phyloP scores from a whole-genome alignment of 495 filamentous ascomycete species.

The Usnea hakonensis region DNA sequence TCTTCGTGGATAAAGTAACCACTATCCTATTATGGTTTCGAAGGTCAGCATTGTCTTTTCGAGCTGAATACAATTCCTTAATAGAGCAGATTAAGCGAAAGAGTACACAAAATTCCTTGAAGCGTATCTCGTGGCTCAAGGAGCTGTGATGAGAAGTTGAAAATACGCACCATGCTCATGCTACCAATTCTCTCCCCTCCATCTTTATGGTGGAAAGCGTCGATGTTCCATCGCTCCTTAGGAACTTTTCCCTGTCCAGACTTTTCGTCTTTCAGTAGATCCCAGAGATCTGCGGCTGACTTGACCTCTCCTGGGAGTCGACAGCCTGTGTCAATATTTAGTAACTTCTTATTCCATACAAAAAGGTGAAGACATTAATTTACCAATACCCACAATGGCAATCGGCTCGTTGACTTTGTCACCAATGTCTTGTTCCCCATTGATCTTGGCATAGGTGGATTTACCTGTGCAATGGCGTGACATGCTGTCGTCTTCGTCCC shows the following conservation, averaged over 20 bases:
- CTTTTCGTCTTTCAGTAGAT: background rate
- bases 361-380: background rate
- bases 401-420: slow-evolving; percentile 1
- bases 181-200: background rate
- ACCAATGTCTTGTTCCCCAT: too few relatives aligned
- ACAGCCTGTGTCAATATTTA: background rate
- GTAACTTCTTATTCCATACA: background rate
- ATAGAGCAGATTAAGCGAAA: too few relatives aligned
- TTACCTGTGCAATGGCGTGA: too few relatives aligned
- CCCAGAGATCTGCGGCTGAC: background rate
- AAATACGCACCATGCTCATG: background rate
- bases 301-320: background rate
- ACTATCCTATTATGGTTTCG: too few relatives aligned
- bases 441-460: too few relatives aligned
- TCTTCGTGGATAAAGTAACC: slow-evolving; percentile 1
- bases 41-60: too few relatives aligned
- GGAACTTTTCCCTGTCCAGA: too few relatives aligned
- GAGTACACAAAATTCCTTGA: too few relatives aligned
- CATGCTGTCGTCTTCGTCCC: too few relatives aligned
- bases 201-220: background rate
- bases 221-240: background rate
- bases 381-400: slow-evolving; percentile 8
- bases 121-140: too few relatives aligned
- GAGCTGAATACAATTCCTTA: too few relatives aligned
- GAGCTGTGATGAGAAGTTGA: too few relatives aligned